These are phyloP conservation scores for Rhizophagus sp. DNA, from an alignment of 192 early-diverging fungal species.

Conservation along the genomic window DNA sequence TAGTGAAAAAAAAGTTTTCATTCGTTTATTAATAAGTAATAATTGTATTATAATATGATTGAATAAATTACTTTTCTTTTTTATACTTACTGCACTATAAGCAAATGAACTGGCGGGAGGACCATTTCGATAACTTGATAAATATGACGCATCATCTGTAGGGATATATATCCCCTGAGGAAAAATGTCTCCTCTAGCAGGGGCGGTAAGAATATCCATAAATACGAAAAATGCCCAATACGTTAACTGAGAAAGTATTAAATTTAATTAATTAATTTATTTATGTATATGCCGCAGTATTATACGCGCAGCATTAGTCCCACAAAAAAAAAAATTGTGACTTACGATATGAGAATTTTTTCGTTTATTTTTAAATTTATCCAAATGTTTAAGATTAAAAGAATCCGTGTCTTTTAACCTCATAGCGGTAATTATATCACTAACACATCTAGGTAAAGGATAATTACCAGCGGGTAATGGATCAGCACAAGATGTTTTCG, in stretches of 20 bases:
- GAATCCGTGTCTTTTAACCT: not conserved
- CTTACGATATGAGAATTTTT: slow-evolving; percentile 22
- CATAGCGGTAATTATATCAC: not conserved
- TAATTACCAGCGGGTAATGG: not conserved
- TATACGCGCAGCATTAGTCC: not conserved
- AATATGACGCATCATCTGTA: not conserved
- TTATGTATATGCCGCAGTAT: not conserved
- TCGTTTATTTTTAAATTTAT: not conserved
- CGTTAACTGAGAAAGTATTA: no score
- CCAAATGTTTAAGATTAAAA: not conserved
- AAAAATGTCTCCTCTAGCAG: not conserved
- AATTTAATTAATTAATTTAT: no score
- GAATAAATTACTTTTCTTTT: not conserved
- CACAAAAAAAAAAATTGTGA: no score
- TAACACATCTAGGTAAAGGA: slow-evolving; percentile 16
- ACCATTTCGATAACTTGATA: not conserved
- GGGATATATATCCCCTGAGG: not conserved
- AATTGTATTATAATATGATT: not conserved
- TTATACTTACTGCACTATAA: not conserved
- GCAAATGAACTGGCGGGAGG: not conserved
- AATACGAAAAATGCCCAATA: not conserved
- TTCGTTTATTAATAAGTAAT: not conserved
- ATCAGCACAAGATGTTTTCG: not conserved
- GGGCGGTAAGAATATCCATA: not conserved
- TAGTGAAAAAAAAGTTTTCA: not conserved